phyloP scores from a whole-genome alignment of 805 yeast genomes.

The Ogataea angusta region DNA sequence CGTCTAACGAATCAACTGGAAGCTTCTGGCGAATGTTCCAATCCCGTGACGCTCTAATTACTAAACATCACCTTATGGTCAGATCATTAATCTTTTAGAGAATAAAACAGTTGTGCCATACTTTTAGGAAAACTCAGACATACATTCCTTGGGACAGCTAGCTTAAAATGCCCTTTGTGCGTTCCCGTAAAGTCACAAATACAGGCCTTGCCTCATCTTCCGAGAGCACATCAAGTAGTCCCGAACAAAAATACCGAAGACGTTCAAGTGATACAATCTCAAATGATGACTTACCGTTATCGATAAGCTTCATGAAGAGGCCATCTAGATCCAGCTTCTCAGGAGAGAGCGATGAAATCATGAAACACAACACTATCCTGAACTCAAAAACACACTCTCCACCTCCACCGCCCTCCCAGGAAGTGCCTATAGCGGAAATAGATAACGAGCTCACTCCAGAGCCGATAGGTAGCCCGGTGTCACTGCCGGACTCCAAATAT shows the following conservation, averaged over 20 bases:
- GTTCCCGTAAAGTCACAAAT: conserved; percentile 11
- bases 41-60: too few relatives aligned
- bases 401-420: background rate
- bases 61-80: conserved; percentile 9
- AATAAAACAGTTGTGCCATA: background rate
- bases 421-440: background rate
- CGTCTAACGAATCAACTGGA: background rate
- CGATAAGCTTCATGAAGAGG: conserved; percentile 31
- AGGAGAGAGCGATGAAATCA: conserved; percentile 24
- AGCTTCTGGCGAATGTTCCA: too few relatives aligned
- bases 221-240: background rate
- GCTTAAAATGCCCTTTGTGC: conserved; percentile 21
- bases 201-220: background rate
- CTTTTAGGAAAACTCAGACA: too few relatives aligned
- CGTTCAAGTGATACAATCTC: conserved; percentile 19
- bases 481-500: conserved; percentile 11
- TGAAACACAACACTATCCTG: conserved; percentile 32
- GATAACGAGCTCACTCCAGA: conserved; percentile 7
- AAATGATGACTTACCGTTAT: conserved; percentile 27
- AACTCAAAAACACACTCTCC: conserved; percentile 18
- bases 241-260: conserved; percentile 4
- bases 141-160: background rate
- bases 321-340: conserved; percentile 31
- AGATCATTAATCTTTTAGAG: background rate
- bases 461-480: conserved; percentile 7